These are phyloP conservation scores for Paratinospora sagittata DNA, from an alignment of 164 flowering plant species.

Conservation along the genomic window DNA sequence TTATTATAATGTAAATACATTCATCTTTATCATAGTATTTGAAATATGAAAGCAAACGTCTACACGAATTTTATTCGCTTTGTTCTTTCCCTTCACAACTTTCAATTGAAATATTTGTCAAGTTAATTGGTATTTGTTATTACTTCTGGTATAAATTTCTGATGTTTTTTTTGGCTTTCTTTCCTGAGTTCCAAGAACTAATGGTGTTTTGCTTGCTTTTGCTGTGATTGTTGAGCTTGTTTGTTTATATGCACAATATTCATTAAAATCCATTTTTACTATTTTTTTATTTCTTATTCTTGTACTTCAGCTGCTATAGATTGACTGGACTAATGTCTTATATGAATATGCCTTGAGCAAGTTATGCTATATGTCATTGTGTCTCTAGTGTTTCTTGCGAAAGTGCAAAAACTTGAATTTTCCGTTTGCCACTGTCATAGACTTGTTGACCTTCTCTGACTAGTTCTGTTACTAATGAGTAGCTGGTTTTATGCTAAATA, in stretches of 20 bases:
- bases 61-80: neutral
- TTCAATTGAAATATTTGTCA: neutral
- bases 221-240: neutral
- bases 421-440: too few relatives aligned
- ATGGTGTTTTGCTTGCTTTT: neutral
- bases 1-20: conserved; percentile 18
- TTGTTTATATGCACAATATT: neutral
- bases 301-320: neutral
- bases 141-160: neutral
- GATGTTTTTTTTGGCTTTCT: neutral
- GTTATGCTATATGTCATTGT: neutral
- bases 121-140: neutral
- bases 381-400: neutral
- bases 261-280: neutral
- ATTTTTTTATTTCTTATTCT: neutral
- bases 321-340: neutral
- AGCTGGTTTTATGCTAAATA: too few relatives aligned
- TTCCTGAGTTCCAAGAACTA: neutral
- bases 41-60: neutral
- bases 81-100: neutral
- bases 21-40: conserved; percentile 1
- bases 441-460: neutral
- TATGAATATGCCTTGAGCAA: neutral
- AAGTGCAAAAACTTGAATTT: neutral
- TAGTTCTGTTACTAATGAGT: neutral